Evolutionary conservation across 495 filamentous ascomycete species (phyloP).

Genomic region (Hypoxylon cercidicola): DNA sequence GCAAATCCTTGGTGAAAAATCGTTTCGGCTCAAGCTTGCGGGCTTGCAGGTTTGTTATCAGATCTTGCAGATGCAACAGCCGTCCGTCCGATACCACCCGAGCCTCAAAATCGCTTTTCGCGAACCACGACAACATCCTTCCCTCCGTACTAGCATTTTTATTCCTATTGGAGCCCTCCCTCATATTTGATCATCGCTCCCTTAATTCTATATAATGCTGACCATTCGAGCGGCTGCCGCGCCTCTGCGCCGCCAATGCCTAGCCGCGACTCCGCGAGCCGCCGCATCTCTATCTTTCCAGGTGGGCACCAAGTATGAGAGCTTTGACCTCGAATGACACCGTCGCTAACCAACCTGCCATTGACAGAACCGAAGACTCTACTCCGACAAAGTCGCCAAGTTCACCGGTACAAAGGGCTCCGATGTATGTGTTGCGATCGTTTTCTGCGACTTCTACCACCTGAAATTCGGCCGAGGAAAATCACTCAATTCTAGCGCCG

Average conservation of each 20-base stretch:
- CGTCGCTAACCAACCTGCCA: constrained; percentile 32
- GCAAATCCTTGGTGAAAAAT: constrained; percentile 35
- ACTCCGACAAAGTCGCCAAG: constrained; percentile 82
- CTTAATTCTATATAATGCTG: constrained; percentile 57
- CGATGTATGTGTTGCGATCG: constrained; percentile 70
- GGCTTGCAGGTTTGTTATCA: constrained; percentile 34
- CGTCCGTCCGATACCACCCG: constrained; percentile 47
- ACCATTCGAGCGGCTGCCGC: constrained; percentile 62
- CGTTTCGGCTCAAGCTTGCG: constrained; percentile 31
- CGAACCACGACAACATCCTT: constrained; percentile 21
- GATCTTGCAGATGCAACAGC: constrained; percentile 44
- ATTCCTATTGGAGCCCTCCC: constrained; percentile 16
- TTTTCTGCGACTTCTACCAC: constrained; percentile 22
- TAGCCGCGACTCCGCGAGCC: constrained; percentile 57
- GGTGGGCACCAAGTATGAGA: constrained; percentile 55
- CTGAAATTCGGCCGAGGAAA: constrained; percentile 46
- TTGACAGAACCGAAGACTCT: constrained; percentile 56
- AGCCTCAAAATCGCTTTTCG: constrained; percentile 38
- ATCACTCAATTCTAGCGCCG: constrained; percentile 55
- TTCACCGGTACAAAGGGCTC: constrained; percentile 90
- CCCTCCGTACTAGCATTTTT: constrained; percentile 22
- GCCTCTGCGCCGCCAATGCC: constrained; percentile 62
- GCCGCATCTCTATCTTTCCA: constrained; percentile 56
- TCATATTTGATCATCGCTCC: constrained; percentile 33
- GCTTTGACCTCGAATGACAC: constrained; percentile 50